phyloP scores from a whole-genome alignment of 768 basidiomycete genomes.

The Lanmaoa rubissima region DNA sequence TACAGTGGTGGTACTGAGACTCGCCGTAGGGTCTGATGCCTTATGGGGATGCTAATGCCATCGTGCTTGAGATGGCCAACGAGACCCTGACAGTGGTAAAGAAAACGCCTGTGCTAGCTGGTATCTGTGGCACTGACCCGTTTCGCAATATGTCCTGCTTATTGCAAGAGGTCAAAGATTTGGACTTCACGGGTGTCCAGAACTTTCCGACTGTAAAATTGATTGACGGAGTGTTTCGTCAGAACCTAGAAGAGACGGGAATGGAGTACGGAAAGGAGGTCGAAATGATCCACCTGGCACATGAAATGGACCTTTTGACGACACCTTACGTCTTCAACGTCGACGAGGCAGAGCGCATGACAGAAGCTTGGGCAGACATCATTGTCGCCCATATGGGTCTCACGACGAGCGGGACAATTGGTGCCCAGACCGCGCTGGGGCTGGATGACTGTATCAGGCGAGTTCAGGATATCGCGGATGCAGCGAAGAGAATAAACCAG shows the following conservation, averaged over 20 bases:
- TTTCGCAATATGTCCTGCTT: constrained; percentile 28
- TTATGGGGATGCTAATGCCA: constrained; percentile 29
- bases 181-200: constrained; percentile 29
- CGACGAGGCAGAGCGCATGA: constrained; percentile 26
- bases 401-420: constrained; percentile 28
- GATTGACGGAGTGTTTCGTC: constrained; percentile 31
- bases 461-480: constrained; percentile 18
- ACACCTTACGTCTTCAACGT: constrained; percentile 30
- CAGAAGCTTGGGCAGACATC: constrained; percentile 24
- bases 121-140: constrained; percentile 29
- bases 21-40: constrained; percentile 25
- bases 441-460: constrained; percentile 25
- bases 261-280: constrained; percentile 33
- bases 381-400: constrained; percentile 31
- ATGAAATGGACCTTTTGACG: constrained; percentile 24
- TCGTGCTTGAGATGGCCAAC: constrained; percentile 30
- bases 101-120: constrained; percentile 28
- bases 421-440: constrained; percentile 22
- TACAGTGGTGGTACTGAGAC: neutral
- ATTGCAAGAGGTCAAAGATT: constrained; percentile 23
- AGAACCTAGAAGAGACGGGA: constrained; percentile 29
- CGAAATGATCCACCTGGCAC: constrained; percentile 29
- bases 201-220: constrained; percentile 30
- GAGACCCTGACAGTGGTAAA: constrained; percentile 29
- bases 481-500: constrained; percentile 16